Evolutionary conservation across 2,329 filamentous ascomycete species (phyloP).

Genomic region (Colletotrichum acutatum): DNA sequence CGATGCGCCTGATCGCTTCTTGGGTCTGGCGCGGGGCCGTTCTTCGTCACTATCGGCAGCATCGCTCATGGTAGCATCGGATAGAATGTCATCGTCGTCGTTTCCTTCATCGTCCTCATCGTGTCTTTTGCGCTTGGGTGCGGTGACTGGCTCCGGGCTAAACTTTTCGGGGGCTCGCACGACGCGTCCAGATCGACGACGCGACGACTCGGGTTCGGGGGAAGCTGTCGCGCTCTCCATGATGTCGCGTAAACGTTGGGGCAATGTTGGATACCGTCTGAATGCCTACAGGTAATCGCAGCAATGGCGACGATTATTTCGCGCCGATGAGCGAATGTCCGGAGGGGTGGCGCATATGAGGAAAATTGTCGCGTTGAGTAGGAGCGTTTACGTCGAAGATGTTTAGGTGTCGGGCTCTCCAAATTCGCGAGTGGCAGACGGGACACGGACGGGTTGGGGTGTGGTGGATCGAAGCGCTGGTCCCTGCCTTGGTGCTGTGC

Average conservation of each 20-base stretch:
- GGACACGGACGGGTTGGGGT: constrained; percentile 5
- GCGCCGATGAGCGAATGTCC: constrained; percentile 33
- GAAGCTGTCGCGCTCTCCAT: constrained; percentile 67
- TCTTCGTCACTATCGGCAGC: constrained; percentile 58
- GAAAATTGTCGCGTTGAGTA: constrained; percentile 28
- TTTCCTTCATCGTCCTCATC: constrained; percentile 59
- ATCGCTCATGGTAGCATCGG: constrained; percentile 57
- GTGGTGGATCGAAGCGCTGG: constrained; percentile 7
- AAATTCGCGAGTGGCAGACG: constrained; percentile 27
- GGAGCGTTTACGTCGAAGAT: constrained; percentile 22
- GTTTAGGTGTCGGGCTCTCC: constrained; percentile 27
- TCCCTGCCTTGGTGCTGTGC: constrained; percentile 14
- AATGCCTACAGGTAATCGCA: background rate
- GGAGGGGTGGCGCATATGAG: constrained; percentile 27
- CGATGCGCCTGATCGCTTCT: constrained; percentile 39
- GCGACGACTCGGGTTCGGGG: constrained; percentile 62
- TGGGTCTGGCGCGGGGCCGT: constrained; percentile 37
- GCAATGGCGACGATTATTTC: constrained; percentile 27
- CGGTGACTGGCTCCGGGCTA: constrained; percentile 60
- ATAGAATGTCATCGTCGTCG: constrained; percentile 59
- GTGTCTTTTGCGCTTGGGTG: constrained; percentile 69
- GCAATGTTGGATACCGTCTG: background rate
- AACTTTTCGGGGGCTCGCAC: constrained; percentile 70
- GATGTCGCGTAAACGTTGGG: constrained; percentile 35
- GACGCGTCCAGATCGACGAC: constrained; percentile 77